Percentiles rank a stretch among this genome's conserved stretches.
phyloP scores from a whole-genome alignment of 306 rosid species.

The Cotoneaster glaucophyllus region DNA sequence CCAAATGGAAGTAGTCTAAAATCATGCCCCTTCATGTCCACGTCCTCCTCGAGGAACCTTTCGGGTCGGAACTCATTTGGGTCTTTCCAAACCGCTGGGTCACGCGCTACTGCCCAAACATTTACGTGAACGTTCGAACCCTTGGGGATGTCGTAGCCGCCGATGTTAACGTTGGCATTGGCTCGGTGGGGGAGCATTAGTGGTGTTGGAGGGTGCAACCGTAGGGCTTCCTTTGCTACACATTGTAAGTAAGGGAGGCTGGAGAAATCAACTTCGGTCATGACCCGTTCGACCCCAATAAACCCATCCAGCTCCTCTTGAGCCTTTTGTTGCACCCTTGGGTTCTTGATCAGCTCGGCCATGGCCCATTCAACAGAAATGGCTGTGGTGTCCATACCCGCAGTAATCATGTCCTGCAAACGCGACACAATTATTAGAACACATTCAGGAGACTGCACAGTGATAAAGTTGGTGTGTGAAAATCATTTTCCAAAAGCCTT shows the following conservation, averaged over 20 bases:
- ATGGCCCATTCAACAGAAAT: slow-evolving; percentile 83
- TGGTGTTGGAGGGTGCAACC: slow-evolving; percentile 92
- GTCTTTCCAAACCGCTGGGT: slow-evolving; percentile 56
- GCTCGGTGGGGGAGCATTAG: slow-evolving; percentile 86
- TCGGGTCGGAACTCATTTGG: slow-evolving; percentile 66
- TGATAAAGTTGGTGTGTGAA: no score
- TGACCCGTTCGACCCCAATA: slow-evolving; percentile 57
- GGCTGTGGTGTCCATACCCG: slow-evolving; percentile 80
- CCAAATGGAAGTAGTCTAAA: slow-evolving; percentile 72
- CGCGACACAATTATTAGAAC: neutral
- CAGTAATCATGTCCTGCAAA: slow-evolving; percentile 78
- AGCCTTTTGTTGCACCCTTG: slow-evolving; percentile 74
- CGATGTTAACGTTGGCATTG: slow-evolving; percentile 56
- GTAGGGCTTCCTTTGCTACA: slow-evolving; percentile 59
- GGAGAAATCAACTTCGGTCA: slow-evolving; percentile 56
- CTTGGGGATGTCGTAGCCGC: slow-evolving; percentile 79
- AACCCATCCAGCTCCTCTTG: slow-evolving; percentile 73
- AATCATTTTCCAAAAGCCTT: no score
- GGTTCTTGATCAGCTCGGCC: slow-evolving; percentile 74
- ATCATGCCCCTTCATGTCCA: slow-evolving; percentile 89
- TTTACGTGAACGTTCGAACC: slow-evolving; percentile 82
- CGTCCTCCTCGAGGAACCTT: slow-evolving; percentile 74
- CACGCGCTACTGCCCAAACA: slow-evolving; percentile 83
- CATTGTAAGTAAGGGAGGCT: slow-evolving; percentile 65
- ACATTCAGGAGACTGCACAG: no score